Evolutionary conservation across 2,329 filamentous ascomycete species (phyloP), one percentile per base, ranked within the genome.

Genomic region (Chaetomiaceae sp.): DNA sequence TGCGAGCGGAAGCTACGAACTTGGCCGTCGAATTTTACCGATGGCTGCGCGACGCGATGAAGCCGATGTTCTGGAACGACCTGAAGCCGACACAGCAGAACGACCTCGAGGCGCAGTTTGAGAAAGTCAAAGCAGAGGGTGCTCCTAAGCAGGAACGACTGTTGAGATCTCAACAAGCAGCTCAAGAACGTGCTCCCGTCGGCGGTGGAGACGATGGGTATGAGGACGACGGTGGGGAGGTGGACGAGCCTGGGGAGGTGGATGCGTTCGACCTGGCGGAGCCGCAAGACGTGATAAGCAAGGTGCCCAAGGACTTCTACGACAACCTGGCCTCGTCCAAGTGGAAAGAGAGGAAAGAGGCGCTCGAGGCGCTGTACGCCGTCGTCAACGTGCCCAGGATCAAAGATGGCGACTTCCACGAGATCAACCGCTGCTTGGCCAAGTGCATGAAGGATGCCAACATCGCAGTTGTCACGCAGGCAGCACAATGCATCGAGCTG

Each of bases 361-460:
- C 88, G 0, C 76, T 97, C 3, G 93, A 99, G 55, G 89, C 82
- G 9, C 76, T 96, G 0, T 86, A 85, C 60, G 79, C 80, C 13
- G 77, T 82, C 3, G 70, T 95, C 49, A 95, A 95, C 61, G 85
- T 95, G 35, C 90, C 92, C 13, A 81, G 86, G 55, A 96, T 99
- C 67, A 95, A 96, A 68, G 92, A 97, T 60, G 88, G 83, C 6
- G 86, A 89, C 48, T 97, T 90, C 64, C 82, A 85, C 65, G 92
- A 97, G 62, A 78, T 97, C 59, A 82, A 88, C 50, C 81, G 88
- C 54, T 85, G 82, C 4, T 77, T 97, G 48, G 92, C 93, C 39
- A 99, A 97, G 70, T 89, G 83, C 61, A 99, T 99, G 93, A 99
- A 99, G 69, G 95, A 99, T 61, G 93, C 95, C 61, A 99, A 99